A percentile compares a stretch with the other conserved stretches of the same genome.
phyloP scores from a whole-genome alignment of 1,139 yeast genomes.

The Suhomyces terraborum region DNA sequence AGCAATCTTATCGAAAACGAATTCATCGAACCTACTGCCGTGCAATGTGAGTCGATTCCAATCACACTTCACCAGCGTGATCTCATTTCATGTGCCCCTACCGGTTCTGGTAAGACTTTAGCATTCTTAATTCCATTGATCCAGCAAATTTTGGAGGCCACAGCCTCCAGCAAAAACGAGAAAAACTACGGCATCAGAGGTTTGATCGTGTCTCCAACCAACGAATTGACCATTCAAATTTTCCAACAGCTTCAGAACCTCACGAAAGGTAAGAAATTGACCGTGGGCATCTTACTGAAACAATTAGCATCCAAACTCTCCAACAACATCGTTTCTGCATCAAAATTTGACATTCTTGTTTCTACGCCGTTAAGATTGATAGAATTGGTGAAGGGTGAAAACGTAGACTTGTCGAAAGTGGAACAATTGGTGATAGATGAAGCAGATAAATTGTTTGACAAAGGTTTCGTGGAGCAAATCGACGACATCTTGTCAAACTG shows the following conservation, averaged over 20 bases:
- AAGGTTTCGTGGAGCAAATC: slow-evolving; percentile 88
- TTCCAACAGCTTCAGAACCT: slow-evolving; percentile 67
- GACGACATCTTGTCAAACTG: slow-evolving; percentile 79
- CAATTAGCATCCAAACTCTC: slow-evolving; percentile 71
- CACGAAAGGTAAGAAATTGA: slow-evolving; percentile 55
- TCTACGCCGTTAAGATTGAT: slow-evolving; percentile 88
- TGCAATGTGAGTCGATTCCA: slow-evolving; percentile 87
- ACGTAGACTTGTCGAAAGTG: slow-evolving; percentile 60
- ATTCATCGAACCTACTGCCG: slow-evolving; percentile 85
- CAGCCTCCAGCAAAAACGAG: slow-evolving; percentile 22
- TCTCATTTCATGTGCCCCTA: slow-evolving; percentile 86
- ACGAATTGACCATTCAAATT: slow-evolving; percentile 84
- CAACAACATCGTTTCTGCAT: slow-evolving; percentile 54
- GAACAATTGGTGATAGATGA: slow-evolving; percentile 86
- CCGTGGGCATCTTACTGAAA: slow-evolving; percentile 70
- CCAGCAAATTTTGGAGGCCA: slow-evolving; percentile 46
- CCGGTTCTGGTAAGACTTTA: slow-evolving; percentile 91
- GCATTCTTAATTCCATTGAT: slow-evolving; percentile 85
- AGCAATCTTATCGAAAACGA: slow-evolving; percentile 67
- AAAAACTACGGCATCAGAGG: slow-evolving; percentile 63
- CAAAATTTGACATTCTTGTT: slow-evolving; percentile 77
- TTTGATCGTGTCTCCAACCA: slow-evolving; percentile 84
- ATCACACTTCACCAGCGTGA: slow-evolving; percentile 65
- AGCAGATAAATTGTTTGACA: slow-evolving; percentile 91
- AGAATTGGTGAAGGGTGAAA: slow-evolving; percentile 67